phyloP scores from a whole-genome alignment of 257 asterid species.

The Lycium ferocissimum region DNA sequence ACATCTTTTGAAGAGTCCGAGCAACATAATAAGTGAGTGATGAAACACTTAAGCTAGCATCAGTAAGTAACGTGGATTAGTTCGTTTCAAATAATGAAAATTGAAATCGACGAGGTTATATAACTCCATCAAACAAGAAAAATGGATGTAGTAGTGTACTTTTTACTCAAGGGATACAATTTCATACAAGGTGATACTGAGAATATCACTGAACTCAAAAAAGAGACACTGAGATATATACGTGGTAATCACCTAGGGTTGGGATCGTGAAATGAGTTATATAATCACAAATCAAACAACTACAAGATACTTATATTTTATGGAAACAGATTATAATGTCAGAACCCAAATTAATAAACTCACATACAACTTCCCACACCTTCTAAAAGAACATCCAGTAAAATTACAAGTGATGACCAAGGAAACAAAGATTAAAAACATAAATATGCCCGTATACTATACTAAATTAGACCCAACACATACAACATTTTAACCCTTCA shows the following conservation, averaged over 20 bases:
- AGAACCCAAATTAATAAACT: conserved; percentile 17
- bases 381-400: conserved; percentile 4
- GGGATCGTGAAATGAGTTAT: background rate
- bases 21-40: background rate
- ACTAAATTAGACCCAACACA: conserved; percentile 15
- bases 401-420: conserved; percentile 2
- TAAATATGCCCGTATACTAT: conserved; percentile 10
- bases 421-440: background rate
- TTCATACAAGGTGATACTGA: background rate
- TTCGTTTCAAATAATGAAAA: background rate
- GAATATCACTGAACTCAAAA: background rate
- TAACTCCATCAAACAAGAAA: background rate
- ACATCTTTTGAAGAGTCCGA: background rate
- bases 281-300: background rate
- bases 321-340: conserved; percentile 23
- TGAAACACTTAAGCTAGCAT: background rate
- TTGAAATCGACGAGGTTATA: background rate
- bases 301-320: background rate
- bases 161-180: background rate
- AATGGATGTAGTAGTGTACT: background rate
- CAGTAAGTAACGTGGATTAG: background rate
- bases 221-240: background rate
- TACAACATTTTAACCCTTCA: conserved; percentile 18
- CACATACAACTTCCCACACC: conserved; percentile 23
- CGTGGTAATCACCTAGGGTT: background rate